Conservation (phyloP, 768 basidiomycete species). For the Rubroboletus satanas region DNA sequence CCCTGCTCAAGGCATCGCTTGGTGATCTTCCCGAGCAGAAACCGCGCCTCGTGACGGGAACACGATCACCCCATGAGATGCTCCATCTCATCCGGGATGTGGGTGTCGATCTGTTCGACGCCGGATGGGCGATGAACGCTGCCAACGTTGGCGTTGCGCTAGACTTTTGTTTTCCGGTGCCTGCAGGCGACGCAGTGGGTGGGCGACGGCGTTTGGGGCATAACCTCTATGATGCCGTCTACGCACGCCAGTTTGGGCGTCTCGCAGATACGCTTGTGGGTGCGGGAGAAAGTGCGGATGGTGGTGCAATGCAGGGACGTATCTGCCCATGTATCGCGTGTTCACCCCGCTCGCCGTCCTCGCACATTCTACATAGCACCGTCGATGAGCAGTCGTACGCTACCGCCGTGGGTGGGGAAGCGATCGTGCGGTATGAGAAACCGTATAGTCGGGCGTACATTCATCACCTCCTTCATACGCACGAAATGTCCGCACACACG, state of each 20-base stretch:
- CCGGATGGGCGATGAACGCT: conserved; percentile 63
- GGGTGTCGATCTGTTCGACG: conserved; percentile 77
- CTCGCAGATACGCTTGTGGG: conserved; percentile 41
- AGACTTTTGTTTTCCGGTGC: conserved; percentile 70
- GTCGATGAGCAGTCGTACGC: conserved; percentile 34
- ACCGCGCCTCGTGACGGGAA: conserved; percentile 57
- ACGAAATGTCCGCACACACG: conserved; percentile 86
- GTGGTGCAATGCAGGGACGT: not conserved
- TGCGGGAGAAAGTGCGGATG: conserved; percentile 3
- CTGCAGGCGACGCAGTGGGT: not conserved
- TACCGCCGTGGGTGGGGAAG: not conserved
- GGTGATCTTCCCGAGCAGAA: conserved; percentile 48
- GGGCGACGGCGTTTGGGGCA: conserved; percentile 47
- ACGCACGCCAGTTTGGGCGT: conserved; percentile 57
- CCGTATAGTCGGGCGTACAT: conserved; percentile 59
- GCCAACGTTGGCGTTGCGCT: conserved; percentile 71
- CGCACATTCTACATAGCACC: conserved; percentile 42
- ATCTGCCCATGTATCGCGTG: conserved; percentile 57
- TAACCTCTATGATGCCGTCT: conserved; percentile 61
- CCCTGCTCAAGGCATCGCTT: conserved; percentile 61
- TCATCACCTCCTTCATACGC: conserved; percentile 82
- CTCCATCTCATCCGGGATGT: conserved; percentile 58
- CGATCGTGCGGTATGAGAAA: conserved; percentile 20
- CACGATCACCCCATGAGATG: conserved; percentile 69
- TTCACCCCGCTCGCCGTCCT: conserved; percentile 39